Base-by-base conservation (phyloP, 1,284 basidiomycete species). In the Anthracocystis panici-leucophaei region DNA sequence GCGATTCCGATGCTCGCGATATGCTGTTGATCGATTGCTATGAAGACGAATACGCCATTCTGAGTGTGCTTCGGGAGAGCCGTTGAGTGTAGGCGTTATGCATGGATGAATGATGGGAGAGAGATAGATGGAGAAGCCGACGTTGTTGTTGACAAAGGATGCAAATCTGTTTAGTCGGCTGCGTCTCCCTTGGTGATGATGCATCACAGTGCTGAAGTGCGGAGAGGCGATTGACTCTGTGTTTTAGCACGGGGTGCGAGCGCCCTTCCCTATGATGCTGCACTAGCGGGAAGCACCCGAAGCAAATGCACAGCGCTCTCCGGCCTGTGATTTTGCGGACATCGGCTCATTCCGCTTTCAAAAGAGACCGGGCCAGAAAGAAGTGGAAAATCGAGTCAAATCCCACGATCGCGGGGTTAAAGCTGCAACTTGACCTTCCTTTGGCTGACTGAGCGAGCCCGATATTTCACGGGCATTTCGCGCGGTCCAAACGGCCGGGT, bases 311-410 rank as follows among this genome's bases (percentile, higher is more conserved):
- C 48, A 20, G 18, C 23, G 44, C 12, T 49, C n/a, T n/a, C n/a
- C 12, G 25, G 31, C 45, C 27, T n/a, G 25, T 27, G 27, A 27
- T 10, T 20, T 31, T 49, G 61, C 54, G 60, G 50, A 54, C 59
- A 58, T 68, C 59, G 65, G 65, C 23, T 41, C 45, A 35, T 48
- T 61, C 62, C 67, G 67, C 62, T 65, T 65, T 61, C 48, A 61
- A 66, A 60, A 50, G 16, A 44, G 44, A n/a, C 21, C 33, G 31
- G 12, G 38, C 18, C n/a, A n/a, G 21, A 50, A 23, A 50, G n/a
- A 33, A 44, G 41, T 18, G 11, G 4, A 27, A 46, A 25, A 33
- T 33, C 31, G 31, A 33, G 31, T 6, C 10, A 14, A 38, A 14
- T 21, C 12, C 27, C 45, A 29, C 46, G 46, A 48, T 48, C 46